These are phyloP conservation scores for Angophora floribunda DNA, from an alignment of 345 rosid species.

Conservation along the genomic window DNA sequence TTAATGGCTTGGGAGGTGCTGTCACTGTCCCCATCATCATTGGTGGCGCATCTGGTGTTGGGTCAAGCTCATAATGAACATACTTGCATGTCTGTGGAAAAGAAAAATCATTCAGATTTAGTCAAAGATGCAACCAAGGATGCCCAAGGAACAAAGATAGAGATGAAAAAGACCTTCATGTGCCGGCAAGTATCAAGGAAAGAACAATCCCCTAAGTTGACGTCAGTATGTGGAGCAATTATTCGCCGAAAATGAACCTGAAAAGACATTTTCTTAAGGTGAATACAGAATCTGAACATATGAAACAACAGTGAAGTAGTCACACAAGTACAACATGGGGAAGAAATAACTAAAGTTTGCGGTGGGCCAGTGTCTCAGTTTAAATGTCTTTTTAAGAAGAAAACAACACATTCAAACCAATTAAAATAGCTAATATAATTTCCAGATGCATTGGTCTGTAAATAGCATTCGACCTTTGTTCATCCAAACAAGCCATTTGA, in stretches of 20 bases:
- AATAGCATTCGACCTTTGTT: background rate
- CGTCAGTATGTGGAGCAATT: slow-evolving; percentile 91
- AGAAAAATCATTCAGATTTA: background rate
- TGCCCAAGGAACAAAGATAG: background rate
- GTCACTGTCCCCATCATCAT: slow-evolving; percentile 28
- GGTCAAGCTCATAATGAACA: slow-evolving; percentile 95
- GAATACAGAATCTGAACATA: background rate
- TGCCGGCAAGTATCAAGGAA: slow-evolving; percentile 99
- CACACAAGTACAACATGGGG: background rate
- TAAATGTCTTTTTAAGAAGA: background rate
- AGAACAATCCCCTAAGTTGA: slow-evolving; percentile 94
- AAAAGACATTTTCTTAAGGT: background rate
- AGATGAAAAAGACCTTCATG: slow-evolving; percentile 62
- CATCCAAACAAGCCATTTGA: background rate
- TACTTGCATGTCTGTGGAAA: slow-evolving; percentile 83
- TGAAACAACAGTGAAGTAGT: background rate
- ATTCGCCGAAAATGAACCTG: slow-evolving; percentile 96
- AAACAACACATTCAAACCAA: background rate
- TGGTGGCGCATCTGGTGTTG: slow-evolving; percentile 61
- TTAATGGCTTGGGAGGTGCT: slow-evolving; percentile 63
- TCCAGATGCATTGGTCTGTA: background rate
- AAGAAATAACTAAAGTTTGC: background rate
- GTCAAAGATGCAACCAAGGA: background rate
- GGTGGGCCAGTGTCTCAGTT: background rate
- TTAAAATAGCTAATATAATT: background rate